Evolutionary conservation across 306 rosid genomes (phyloP), one percentile per base, ranked within the genome.

Genomic region (Citrullus colocynthis): DNA sequence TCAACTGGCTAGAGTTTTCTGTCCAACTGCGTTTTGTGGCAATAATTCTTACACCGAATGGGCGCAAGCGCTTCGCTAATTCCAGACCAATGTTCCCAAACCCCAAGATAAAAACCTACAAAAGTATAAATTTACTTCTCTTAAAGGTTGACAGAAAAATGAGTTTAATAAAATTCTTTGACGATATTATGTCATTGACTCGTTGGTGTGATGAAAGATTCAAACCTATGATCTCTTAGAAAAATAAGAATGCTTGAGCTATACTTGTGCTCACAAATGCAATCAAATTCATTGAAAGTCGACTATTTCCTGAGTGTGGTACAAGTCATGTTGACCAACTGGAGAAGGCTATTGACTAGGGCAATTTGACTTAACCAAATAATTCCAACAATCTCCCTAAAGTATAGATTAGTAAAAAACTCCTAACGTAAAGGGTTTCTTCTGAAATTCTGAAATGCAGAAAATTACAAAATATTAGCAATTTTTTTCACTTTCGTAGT

Each of bases 1-100:
- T 75, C 80, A 63, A 65, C 59, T 78, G 80, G 73, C 73, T 66
- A 67, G 85, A 51, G 21, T 77, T 28, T 20, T 70, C 52, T 24
- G 72, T 76, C 98, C 98, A 94, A 65, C 88, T 91, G 77, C 97
- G 85, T 85, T 94, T 94, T 55, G 96, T 89, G 54, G 97, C 98
- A 81, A 91, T 88, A 75, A 94, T 83, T 87, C 87, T 88, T 21
- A 94, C 98, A 79, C 96, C 97, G 79, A 94, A 94, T 21, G 96
- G 93, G 51, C 66, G 85, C 87, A 94, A 85, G 78, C 97, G 88
- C 85, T 81, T 83, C 20, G 93, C 97, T 87, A 94, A 85, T 69
- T 88, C 94, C 8, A 89, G 56, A 79, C 98, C 98, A 79, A 94
- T 94, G 78, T 91, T 94, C 69, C 98, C 98, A 58, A 78, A 90